Evolutionary conservation across 106 monocot genomes (phyloP).

Genomic region (Acanthochlamys bracteata): DNA sequence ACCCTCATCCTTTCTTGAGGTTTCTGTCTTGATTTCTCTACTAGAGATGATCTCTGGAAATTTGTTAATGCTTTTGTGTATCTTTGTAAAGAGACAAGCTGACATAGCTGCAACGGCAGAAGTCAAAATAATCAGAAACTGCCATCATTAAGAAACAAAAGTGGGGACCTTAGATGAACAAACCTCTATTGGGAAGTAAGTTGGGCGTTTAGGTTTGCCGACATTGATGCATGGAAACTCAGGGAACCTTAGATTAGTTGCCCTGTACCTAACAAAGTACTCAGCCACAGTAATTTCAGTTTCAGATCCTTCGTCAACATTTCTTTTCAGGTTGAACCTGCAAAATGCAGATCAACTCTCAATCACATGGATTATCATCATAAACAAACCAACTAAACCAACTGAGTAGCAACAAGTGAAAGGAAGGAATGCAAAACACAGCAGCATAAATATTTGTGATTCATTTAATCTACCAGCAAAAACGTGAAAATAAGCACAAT

Average conservation of each 20-base stretch:
- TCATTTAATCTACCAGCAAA: too few species aligned
- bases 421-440: too few species aligned
- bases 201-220: constrained; percentile 88
- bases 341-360: too few species aligned
- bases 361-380: too few species aligned
- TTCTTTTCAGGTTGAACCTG: constrained; percentile 63
- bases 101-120: constrained; percentile 48
- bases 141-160: not conserved
- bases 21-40: constrained; percentile 95
- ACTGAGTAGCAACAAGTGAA: too few species aligned
- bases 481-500: too few species aligned
- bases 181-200: constrained; percentile 85
- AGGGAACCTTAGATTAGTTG: constrained; percentile 35
- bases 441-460: too few species aligned
- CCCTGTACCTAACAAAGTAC: constrained; percentile 50
- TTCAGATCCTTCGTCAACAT: constrained; percentile 17
- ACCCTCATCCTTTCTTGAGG: constrained; percentile 81
- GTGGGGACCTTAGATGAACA: not conserved
- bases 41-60: constrained; percentile 75
- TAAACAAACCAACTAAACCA: too few species aligned
- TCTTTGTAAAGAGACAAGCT: constrained; percentile 66
- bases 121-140: not conserved
- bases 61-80: constrained; percentile 80
- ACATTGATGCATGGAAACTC: constrained; percentile 84
- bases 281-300: constrained; percentile 69